Evolutionary conservation across 306 rosid genomes (phyloP).

Genomic region (Vigna hirtella): DNA sequence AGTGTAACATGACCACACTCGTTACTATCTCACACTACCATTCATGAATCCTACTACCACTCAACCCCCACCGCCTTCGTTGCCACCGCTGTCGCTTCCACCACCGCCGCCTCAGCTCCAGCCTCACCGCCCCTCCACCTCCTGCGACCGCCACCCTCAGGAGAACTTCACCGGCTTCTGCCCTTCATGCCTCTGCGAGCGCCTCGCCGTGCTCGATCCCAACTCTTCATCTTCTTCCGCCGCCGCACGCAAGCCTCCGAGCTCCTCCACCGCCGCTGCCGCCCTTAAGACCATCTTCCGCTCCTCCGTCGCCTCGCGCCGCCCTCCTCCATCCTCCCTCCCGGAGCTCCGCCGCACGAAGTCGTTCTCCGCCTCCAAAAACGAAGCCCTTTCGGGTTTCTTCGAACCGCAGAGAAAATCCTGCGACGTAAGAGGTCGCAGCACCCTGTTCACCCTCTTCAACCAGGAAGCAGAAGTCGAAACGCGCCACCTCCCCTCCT

Average conservation of each 20-base stretch:
- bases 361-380: slow-evolving; percentile 94
- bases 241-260: slow-evolving; percentile 58
- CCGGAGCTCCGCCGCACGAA: slow-evolving; percentile 97
- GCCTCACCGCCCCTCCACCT: slow-evolving; percentile 78
- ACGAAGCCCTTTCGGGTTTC: slow-evolving; percentile 79
- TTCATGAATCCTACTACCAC: slow-evolving; percentile 74
- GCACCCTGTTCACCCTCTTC: slow-evolving; percentile 78
- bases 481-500: slow-evolving; percentile 48
- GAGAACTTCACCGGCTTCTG: slow-evolving; percentile 95
- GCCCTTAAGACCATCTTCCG: slow-evolving; percentile 92
- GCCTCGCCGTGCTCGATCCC: slow-evolving; percentile 91
- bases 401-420: slow-evolving; percentile 95
- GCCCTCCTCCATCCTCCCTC: slow-evolving; percentile 50
- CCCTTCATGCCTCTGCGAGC: slow-evolving; percentile 99
- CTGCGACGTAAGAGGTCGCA: slow-evolving; percentile 91
- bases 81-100: background rate
- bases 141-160: slow-evolving; percentile 86
- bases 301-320: slow-evolving; percentile 47
- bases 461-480: slow-evolving; percentile 54
- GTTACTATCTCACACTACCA: slow-evolving; percentile 43
- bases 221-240: slow-evolving; percentile 59
- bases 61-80: slow-evolving; percentile 51
- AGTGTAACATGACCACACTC: slow-evolving; percentile 77
- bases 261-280: slow-evolving; percentile 90
- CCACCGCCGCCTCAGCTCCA: slow-evolving; percentile 46